Percentiles rank a stretch among this genome's conserved stretches.
Conservation (phyloP, 1,284 basidiomycete species). For the Thelephora terrestris region DNA sequence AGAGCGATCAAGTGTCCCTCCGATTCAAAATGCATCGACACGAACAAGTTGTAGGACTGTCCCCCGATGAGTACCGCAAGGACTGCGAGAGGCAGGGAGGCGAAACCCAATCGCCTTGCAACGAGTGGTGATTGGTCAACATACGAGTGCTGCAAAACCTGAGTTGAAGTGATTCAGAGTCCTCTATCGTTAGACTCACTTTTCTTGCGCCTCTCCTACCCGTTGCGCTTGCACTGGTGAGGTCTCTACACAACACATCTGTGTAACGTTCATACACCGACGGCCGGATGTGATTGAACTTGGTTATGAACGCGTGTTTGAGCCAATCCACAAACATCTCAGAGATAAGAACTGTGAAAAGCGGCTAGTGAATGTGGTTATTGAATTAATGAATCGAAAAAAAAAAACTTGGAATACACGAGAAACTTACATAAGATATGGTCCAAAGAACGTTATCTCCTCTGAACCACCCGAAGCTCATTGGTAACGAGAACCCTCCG, state of each 20-base stretch:
- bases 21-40: conserved; percentile 32
- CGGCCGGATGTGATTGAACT: conserved; percentile 93
- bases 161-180: conserved; percentile 2
- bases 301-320: conserved; percentile 99
- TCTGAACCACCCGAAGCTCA: conserved; percentile 77
- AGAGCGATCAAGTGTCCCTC: conserved; percentile 25
- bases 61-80: conserved; percentile 82
- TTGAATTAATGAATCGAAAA: background rate
- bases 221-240: conserved; percentile 72
- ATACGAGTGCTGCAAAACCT: conserved; percentile 58
- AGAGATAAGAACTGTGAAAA: conserved; percentile 82
- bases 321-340: conserved; percentile 98
- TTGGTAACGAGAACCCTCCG: conserved; percentile 64
- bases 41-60: conserved; percentile 67
- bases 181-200: conserved; percentile 28
- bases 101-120: conserved; percentile 88
- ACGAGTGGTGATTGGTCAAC: conserved; percentile 96
- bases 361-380: conserved; percentile 47
- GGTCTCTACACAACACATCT: conserved; percentile 92
- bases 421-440: conserved; percentile 72
- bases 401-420: background rate
- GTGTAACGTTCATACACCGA: conserved; percentile 94
- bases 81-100: conserved; percentile 86
- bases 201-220: conserved; percentile 60
- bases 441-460: conserved; percentile 78